Evolutionary conservation across 2,329 filamentous ascomycete species (phyloP).

Genomic region (Venturiaceae sp.): DNA sequence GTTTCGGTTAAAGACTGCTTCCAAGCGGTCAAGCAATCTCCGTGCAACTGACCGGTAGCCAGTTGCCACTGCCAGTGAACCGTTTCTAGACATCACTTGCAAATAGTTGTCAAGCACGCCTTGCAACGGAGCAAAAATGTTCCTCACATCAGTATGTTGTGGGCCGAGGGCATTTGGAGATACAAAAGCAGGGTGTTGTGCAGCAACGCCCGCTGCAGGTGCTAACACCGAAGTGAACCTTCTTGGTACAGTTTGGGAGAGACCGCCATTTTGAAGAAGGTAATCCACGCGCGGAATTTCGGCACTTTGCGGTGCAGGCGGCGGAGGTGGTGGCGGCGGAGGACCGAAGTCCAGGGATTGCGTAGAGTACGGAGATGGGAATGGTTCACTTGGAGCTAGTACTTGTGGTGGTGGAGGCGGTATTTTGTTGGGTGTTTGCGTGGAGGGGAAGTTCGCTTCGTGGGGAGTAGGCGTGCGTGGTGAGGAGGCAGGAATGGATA

Average conservation of each 20-base stretch:
- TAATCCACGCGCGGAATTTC: slow-evolving; percentile 84
- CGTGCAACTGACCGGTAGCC: slow-evolving; percentile 93
- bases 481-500: slow-evolving; percentile 32
- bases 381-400: slow-evolving; percentile 24
- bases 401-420: slow-evolving; percentile 30
- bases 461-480: slow-evolving; percentile 33
- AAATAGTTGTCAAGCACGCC: slow-evolving; percentile 79
- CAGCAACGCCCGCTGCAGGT: slow-evolving; percentile 12
- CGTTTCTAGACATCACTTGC: slow-evolving; percentile 69
- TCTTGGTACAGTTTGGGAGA: slow-evolving; percentile 62
- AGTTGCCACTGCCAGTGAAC: slow-evolving; percentile 88
- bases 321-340: slow-evolving; percentile 54
- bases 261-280: slow-evolving; percentile 76
- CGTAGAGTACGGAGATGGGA: slow-evolving; percentile 4
- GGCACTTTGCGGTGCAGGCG: slow-evolving; percentile 59
- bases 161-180: slow-evolving; percentile 39
- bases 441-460: slow-evolving; percentile 25
- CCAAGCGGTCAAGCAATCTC: slow-evolving; percentile 76
- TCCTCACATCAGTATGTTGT: slow-evolving; percentile 50
- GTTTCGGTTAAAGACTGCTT: slow-evolving; percentile 89
- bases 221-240: slow-evolving; percentile 54
- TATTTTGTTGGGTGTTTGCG: slow-evolving; percentile 21
- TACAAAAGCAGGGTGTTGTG: slow-evolving; percentile 48
- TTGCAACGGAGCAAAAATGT: slow-evolving; percentile 74
- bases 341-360: slow-evolving; percentile 18